A percentile compares a stretch with the other conserved stretches of the same genome.
These are phyloP conservation scores for Hypoxylon lenormandii DNA, from an alignment of 495 filamentous ascomycete genomes.

Conservation along the genomic window DNA sequence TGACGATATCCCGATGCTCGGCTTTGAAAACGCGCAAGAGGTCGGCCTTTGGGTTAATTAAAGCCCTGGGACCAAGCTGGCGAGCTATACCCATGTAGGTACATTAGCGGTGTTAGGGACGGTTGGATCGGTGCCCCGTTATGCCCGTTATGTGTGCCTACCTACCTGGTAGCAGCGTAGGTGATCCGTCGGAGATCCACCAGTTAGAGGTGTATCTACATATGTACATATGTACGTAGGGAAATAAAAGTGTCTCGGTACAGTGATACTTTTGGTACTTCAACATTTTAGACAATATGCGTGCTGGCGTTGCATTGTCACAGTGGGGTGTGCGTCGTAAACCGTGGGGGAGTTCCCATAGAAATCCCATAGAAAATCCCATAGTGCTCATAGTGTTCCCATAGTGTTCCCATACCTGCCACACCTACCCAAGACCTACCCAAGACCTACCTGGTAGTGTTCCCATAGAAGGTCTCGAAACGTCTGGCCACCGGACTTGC, in stretches of 20 bases:
- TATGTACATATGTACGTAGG: no score
- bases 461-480: no score
- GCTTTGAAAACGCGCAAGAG: constrained; percentile 24
- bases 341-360: constrained; percentile 42
- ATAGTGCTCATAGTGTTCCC: no score
- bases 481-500: constrained; percentile 34
- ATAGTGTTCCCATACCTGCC: no score
- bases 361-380: constrained; percentile 2
- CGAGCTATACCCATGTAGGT: neutral
- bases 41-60: constrained; percentile 34
- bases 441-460: no score
- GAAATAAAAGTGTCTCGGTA: constrained; percentile 2
- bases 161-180: no score
- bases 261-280: neutral
- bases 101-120: constrained; percentile 10
- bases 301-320: constrained; percentile 19
- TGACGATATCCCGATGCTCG: constrained; percentile 34
- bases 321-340: constrained; percentile 15
- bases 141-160: neutral
- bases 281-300: constrained; percentile 2
- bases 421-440: no score
- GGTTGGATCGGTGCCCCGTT: neutral
- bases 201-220: no score
- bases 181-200: constrained; percentile 21
- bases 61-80: constrained; percentile 29